Evolutionary conservation across 805 yeast genomes (phyloP), one percentile per base, ranked within the genome.

Genomic region (Barnettozyma sucrosica): DNA sequence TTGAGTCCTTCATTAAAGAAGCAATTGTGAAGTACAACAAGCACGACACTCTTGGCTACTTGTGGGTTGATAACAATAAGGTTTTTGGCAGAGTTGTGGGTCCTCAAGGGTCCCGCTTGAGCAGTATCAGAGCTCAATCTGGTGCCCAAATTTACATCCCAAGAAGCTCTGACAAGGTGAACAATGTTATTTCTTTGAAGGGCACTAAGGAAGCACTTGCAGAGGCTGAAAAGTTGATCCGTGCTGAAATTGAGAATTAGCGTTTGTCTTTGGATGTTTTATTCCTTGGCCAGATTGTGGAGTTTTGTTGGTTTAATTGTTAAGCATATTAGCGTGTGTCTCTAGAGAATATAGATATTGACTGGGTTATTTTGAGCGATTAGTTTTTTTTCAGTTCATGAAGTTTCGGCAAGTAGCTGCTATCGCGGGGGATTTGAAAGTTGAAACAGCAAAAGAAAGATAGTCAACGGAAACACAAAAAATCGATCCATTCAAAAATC

Each of bases 1-100:
- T 81, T 37, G 77, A 72, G 46, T 66, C 71, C 51, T 57, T 69
- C 45, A 71, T 88, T 49, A 68, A 76, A 52, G 68, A 68, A 23
- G 69, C 79, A 47, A 65, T 86, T 55, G 74, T 65, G 26, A 63
- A 65, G 37, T 79, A 79, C 44, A 59, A 70, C 49, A 56, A 59
- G 20, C 79, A 78, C 44, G 71, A 73, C 39, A 58, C 68, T 37
- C 70, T 68, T 42, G 93, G 82, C 13, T 86, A 79, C 77, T 66
- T 85, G 51, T 83, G 84, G 75, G 66, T 79, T 36, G 65, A 76
- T 37, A 72, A 77, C 48, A 66, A 79, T 13, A 60, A 66, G 24
- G 62, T 63, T 40, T 83, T 85, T 64, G 76, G 83, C 49, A 77
- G 73, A 62, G 71, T 88, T 45, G 77, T 89, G 53, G 96, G 96